phyloP scores from a whole-genome alignment of 192 early-diverging fungal species.

The Glomus cerebriforme region DNA sequence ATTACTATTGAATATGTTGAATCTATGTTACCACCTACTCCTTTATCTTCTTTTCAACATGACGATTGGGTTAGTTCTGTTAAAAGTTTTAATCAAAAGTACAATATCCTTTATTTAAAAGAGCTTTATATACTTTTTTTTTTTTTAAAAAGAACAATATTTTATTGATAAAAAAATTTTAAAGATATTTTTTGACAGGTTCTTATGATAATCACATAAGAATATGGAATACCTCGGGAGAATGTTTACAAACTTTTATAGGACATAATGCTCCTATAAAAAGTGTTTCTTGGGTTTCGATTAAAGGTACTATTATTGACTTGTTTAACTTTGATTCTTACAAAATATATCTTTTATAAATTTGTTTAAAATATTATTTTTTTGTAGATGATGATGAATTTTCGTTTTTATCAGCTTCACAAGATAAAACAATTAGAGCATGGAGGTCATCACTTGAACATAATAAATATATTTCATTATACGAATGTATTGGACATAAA shows the following conservation, averaged over 20 bases:
- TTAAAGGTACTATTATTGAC: slow-evolving; percentile 45
- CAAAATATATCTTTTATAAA: not conserved
- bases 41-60: slow-evolving; percentile 78
- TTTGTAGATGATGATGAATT: slow-evolving; percentile 49
- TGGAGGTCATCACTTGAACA: slow-evolving; percentile 58
- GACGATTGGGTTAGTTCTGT: slow-evolving; percentile 96
- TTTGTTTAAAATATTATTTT: slow-evolving; percentile 1
- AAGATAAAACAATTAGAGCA: slow-evolving; percentile 68
- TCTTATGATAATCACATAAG: slow-evolving; percentile 85
- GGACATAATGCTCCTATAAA: slow-evolving; percentile 79
- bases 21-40: slow-evolving; percentile 83
- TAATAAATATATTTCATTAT: slow-evolving; percentile 53
- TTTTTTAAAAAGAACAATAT: not conserved
- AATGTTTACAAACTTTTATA: slow-evolving; percentile 63
- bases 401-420: slow-evolving; percentile 55
- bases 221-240: slow-evolving; percentile 78
- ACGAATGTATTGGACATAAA: slow-evolving; percentile 79
- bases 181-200: slow-evolving; percentile 67
- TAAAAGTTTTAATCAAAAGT: slow-evolving; percentile 41
- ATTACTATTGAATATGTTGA: slow-evolving; percentile 92
- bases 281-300: slow-evolving; percentile 67
- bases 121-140: not conserved
- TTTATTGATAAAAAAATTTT: not conserved
- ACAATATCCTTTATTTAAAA: not conserved
- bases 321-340: not conserved